Percentiles rank a stretch among this genome's conserved stretches.
These are phyloP conservation scores for Thermothielavioides terrestris DNA, from an alignment of 495 filamentous ascomycete genomes.

Conservation along the genomic window DNA sequence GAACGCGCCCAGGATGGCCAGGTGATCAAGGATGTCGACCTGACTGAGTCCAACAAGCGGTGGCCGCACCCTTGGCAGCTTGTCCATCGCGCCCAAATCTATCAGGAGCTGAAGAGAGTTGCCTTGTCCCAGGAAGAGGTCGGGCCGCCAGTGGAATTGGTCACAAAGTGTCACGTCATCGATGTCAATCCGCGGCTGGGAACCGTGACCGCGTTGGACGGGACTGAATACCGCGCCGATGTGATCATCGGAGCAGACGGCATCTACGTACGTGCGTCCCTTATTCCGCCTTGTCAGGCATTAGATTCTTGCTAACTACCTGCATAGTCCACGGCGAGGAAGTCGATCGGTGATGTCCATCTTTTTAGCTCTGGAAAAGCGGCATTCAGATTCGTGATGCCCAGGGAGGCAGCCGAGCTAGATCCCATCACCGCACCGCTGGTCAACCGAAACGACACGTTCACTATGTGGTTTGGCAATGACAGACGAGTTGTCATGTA, in stretches of 20 bases:
- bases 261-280: slow-evolving; percentile 21
- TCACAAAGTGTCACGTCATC: slow-evolving; percentile 29
- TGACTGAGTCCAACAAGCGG: slow-evolving; percentile 28
- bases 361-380: slow-evolving; percentile 45
- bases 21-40: slow-evolving; percentile 22
- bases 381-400: slow-evolving; percentile 55
- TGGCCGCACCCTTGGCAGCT: slow-evolving; percentile 47
- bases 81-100: slow-evolving; percentile 43
- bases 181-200: slow-evolving; percentile 37
- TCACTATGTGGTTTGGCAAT: slow-evolving; percentile 41
- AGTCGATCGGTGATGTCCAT: slow-evolving; percentile 24
- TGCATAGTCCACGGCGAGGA: slow-evolving; percentile 25
- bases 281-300: neutral
- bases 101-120: slow-evolving; percentile 37
- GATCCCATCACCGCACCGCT: slow-evolving; percentile 40
- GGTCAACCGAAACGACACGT: slow-evolving; percentile 30
- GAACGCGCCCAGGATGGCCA: slow-evolving; percentile 28
- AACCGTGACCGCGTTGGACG: slow-evolving; percentile 34
- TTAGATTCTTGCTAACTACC: neutral
- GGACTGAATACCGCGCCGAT: slow-evolving; percentile 26
- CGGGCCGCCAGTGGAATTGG: slow-evolving; percentile 34
- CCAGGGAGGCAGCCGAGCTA: slow-evolving; percentile 32
- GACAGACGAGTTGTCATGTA: slow-evolving; percentile 54
- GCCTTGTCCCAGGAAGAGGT: slow-evolving; percentile 30
- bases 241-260: slow-evolving; percentile 38